Percentiles rank a stretch among this genome's conserved stretches.
These are phyloP conservation scores for Erythrophleum ivorense DNA, from an alignment of 331 rosid genomes.

Conservation along the genomic window DNA sequence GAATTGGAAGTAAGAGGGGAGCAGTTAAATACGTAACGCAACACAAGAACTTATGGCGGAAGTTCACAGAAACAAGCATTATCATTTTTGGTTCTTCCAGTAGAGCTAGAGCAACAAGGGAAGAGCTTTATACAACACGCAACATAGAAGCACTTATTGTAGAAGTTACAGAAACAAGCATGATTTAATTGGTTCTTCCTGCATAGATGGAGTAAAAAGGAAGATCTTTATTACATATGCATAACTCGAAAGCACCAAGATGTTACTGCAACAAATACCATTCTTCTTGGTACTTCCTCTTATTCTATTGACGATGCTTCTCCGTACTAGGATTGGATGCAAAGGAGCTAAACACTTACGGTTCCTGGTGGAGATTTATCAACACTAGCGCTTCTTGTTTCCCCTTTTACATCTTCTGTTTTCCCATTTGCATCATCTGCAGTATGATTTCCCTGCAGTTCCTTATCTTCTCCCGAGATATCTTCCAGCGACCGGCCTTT, in stretches of 20 bases:
- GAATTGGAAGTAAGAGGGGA: background rate
- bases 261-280: slow-evolving; percentile 14
- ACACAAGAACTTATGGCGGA: slow-evolving; percentile 21
- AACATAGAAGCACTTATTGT: slow-evolving; percentile 33
- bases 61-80: slow-evolving; percentile 26
- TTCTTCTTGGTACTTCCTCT: slow-evolving; percentile 16
- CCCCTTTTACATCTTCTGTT: slow-evolving; percentile 32
- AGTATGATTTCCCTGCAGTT: background rate
- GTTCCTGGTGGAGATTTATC: slow-evolving; percentile 28
- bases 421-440: slow-evolving; percentile 41
- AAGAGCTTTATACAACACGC: slow-evolving; percentile 1
- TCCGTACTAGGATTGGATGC: background rate
- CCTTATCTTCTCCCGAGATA: slow-evolving; percentile 63
- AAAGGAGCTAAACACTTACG: slow-evolving; percentile 34
- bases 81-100: slow-evolving; percentile 32
- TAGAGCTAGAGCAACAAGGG: slow-evolving; percentile 8
- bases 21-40: background rate
- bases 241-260: slow-evolving; percentile 8
- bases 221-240: slow-evolving; percentile 9
- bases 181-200: slow-evolving; percentile 7
- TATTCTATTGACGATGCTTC: slow-evolving; percentile 32
- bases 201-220: background rate
- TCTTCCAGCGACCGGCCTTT: slow-evolving; percentile 59
- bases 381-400: slow-evolving; percentile 19
- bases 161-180: slow-evolving; percentile 18